A percentile compares a stretch with the other conserved stretches of the same genome.
These are phyloP conservation scores for Paramecium pentaurelia DNA, from an alignment of 73 alveolate species.

Conservation along the genomic window DNA sequence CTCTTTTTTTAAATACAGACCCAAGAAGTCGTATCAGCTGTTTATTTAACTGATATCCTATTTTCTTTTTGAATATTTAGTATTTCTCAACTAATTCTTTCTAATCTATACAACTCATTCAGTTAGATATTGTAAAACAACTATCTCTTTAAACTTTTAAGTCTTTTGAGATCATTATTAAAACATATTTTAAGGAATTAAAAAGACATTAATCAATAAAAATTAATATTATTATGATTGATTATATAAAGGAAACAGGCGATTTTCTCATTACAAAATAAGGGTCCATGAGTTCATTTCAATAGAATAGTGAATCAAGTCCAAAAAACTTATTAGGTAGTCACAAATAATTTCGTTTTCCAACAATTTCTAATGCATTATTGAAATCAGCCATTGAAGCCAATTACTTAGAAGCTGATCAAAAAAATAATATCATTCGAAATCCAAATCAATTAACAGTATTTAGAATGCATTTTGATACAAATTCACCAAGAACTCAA, in stretches of 20 bases:
- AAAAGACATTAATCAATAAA: not conserved
- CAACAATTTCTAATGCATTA: not conserved
- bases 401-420: not conserved
- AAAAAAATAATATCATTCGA: not conserved
- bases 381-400: conserved; percentile 6
- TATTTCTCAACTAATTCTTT: not conserved
- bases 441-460: not conserved
- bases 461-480: not conserved
- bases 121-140: not conserved
- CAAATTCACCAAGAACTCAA: not conserved
- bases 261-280: not conserved
- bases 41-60: not conserved
- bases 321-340: not conserved
- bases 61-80: not conserved
- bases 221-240: not conserved
- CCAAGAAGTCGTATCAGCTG: not conserved
- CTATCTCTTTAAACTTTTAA: not conserved
- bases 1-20: not conserved
- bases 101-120: not conserved
- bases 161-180: not conserved
- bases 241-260: conserved; percentile 18
- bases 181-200: conserved; percentile 14
- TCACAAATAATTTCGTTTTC: not conserved
- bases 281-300: not conserved
- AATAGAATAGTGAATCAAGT: conserved; percentile 6